phyloP scores from a whole-genome alignment of 169 alveolate genomes.

The Pseudocohnilembus persalinus region DNA sequence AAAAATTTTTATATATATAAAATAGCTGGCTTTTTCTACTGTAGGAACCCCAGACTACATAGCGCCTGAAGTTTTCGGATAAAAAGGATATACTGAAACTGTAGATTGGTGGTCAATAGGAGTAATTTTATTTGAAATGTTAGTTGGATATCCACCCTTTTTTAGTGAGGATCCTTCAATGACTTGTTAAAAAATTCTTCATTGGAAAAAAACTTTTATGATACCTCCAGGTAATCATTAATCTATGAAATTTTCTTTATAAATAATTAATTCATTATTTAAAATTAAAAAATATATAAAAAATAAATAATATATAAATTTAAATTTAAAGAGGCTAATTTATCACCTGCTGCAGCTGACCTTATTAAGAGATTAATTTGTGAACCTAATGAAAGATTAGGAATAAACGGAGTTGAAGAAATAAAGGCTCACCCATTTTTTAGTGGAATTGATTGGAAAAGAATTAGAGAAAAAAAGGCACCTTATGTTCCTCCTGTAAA shows the following conservation, averaged over 20 bases:
- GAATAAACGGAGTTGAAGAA: conserved; percentile 71
- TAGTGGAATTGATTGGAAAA: conserved; percentile 68
- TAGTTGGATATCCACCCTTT: conserved; percentile 89
- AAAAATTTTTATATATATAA: too few relatives aligned
- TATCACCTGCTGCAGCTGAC: conserved; percentile 40
- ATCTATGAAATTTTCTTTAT: too few relatives aligned
- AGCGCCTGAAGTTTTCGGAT: conserved; percentile 85
- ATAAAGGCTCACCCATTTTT: conserved; percentile 81
- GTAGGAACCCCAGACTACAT: conserved; percentile 89
- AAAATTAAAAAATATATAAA: too few relatives aligned
- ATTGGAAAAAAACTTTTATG: conserved; percentile 70
- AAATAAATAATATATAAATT: too few relatives aligned
- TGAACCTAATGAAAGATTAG: conserved; percentile 48
- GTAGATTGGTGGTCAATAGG: conserved; percentile 90
- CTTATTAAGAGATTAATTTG: conserved; percentile 32
- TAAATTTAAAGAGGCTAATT: conserved; percentile 24
- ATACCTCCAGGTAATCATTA: conserved; percentile 62
- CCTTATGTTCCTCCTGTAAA: conserved; percentile 60
- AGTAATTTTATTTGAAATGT: conserved; percentile 86
- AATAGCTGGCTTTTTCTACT: conserved; percentile 81
- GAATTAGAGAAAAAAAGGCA: conserved; percentile 44
- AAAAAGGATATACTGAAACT: conserved; percentile 81
- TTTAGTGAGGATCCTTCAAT: conserved; percentile 83
- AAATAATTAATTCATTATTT: too few relatives aligned
- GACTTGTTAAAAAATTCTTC: conserved; percentile 84